Conservation (phyloP, 1,284 basidiomycete genomes). For the Tilletia horrida region DNA sequence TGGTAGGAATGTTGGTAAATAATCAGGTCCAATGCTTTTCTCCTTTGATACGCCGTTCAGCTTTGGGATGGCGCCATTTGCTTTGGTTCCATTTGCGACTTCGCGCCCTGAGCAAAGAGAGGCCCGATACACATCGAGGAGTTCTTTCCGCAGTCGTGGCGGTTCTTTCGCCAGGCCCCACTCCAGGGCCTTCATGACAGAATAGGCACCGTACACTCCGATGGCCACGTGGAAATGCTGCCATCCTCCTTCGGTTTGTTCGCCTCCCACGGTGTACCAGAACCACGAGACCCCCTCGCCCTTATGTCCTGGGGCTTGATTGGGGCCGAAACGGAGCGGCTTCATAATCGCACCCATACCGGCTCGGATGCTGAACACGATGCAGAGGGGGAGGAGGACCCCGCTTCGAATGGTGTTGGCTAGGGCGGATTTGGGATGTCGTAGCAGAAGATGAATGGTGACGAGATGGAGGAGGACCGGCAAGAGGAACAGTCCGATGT, state of each 20-base stretch:
- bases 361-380: constrained; percentile 10
- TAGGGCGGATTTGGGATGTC: not conserved
- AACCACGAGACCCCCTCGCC: not conserved
- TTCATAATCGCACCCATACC: not conserved
- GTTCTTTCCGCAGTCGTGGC: not conserved
- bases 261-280: constrained; percentile 1
- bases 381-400: constrained; percentile 12
- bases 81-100: not conserved
- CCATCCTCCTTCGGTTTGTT: not conserved
- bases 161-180: constrained; percentile 2
- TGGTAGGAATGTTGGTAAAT: constrained; percentile 28
- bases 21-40: not conserved
- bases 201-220: constrained; percentile 14
- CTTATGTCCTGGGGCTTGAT: not conserved
- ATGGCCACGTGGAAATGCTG: constrained; percentile 16
- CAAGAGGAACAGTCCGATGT: not conserved
- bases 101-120: too few species aligned
- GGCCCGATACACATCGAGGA: not conserved
- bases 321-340: not conserved
- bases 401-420: constrained; percentile 8
- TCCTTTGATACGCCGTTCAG: not conserved
- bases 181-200: constrained; percentile 6
- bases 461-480: not conserved
- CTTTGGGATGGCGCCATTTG: not conserved
- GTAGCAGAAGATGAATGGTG: not conserved